Conservation (phyloP, 805 yeast genomes). For the Cyberlindnera maritima region DNA sequence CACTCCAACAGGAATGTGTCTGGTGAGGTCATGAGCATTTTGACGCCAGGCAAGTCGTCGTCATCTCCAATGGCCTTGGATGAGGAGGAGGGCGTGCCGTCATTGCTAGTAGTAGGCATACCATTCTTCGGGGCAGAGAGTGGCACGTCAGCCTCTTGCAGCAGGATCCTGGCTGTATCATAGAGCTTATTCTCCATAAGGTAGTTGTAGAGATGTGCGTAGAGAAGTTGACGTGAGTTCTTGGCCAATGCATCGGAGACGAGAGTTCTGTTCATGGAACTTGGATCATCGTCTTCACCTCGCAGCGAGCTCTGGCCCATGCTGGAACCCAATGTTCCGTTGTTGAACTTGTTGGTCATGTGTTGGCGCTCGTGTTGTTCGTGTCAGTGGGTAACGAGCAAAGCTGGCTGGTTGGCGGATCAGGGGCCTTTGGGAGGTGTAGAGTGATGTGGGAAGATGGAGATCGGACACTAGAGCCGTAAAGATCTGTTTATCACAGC, state of each 20-base stretch:
- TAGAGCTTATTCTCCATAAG: constrained; percentile 43
- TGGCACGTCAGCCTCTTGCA: constrained; percentile 45
- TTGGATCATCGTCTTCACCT: constrained; percentile 8
- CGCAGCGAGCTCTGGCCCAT: constrained; percentile 1
- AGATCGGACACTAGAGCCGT: too few relatives aligned
- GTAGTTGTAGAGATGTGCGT: constrained; percentile 53
- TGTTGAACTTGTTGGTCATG: constrained; percentile 7
- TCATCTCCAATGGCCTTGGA: constrained; percentile 11
- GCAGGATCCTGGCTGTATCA: constrained; percentile 48
- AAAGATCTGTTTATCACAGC: too few relatives aligned
- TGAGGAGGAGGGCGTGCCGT: neutral
- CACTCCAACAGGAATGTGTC: constrained; percentile 53
- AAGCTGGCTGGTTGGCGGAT: too few relatives aligned
- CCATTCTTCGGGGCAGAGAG: constrained; percentile 21
- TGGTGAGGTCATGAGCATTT: constrained; percentile 41
- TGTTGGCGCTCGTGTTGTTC: too few relatives aligned
- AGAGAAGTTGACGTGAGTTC: constrained; percentile 46
- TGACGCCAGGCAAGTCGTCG: constrained; percentile 30
- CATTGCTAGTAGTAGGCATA: neutral
- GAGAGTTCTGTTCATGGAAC: constrained; percentile 17
- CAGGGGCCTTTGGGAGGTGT: too few relatives aligned
- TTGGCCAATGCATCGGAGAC: constrained; percentile 46
- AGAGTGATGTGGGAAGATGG: too few relatives aligned
- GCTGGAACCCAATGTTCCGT: constrained; percentile 4
- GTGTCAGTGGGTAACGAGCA: neutral